Conservation (phyloP, 768 basidiomycete species). For the Mycena rebaudengoi region DNA sequence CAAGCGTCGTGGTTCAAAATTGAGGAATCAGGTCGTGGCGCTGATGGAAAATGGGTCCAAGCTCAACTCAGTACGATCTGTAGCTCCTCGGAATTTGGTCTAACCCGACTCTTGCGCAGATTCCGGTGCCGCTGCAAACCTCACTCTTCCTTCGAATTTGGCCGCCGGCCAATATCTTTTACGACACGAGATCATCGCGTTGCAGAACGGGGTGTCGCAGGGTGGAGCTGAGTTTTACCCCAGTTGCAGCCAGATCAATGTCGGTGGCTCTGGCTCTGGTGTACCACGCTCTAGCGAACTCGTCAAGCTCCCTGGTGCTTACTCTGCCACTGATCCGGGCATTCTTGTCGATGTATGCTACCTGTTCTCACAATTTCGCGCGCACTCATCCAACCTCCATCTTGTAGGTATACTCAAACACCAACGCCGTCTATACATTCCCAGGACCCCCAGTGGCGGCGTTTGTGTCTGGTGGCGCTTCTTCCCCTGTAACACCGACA, state of each 20-base stretch:
- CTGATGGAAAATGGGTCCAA: slow-evolving; percentile 62
- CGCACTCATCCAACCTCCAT: neutral
- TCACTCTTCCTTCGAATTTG: slow-evolving; percentile 59
- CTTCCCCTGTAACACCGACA: neutral
- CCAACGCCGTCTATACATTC: slow-evolving; percentile 36
- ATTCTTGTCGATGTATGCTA: slow-evolving; percentile 60
- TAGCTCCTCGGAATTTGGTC: slow-evolving; percentile 30
- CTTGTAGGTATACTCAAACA: slow-evolving; percentile 26
- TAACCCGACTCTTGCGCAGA: slow-evolving; percentile 27
- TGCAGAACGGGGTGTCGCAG: slow-evolving; percentile 64
- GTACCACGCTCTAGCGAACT: slow-evolving; percentile 56
- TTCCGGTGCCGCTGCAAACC: slow-evolving; percentile 46
- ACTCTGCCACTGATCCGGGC: slow-evolving; percentile 74
- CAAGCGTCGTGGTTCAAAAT: slow-evolving; percentile 82
- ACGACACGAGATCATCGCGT: slow-evolving; percentile 83
- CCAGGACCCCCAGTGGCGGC: slow-evolving; percentile 49
- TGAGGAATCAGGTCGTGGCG: slow-evolving; percentile 55
- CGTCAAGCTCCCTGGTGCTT: slow-evolving; percentile 77
- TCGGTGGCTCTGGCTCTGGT: slow-evolving; percentile 64
- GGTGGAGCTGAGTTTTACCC: slow-evolving; percentile 87
- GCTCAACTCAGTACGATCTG: slow-evolving; percentile 56
- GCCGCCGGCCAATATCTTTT: slow-evolving; percentile 77
- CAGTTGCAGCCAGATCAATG: slow-evolving; percentile 65
- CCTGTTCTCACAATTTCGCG: neutral
- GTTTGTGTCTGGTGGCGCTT: slow-evolving; percentile 27